Conservation (phyloP, 2,329 filamentous ascomycete species). For the Colletotrichum horii region DNA sequence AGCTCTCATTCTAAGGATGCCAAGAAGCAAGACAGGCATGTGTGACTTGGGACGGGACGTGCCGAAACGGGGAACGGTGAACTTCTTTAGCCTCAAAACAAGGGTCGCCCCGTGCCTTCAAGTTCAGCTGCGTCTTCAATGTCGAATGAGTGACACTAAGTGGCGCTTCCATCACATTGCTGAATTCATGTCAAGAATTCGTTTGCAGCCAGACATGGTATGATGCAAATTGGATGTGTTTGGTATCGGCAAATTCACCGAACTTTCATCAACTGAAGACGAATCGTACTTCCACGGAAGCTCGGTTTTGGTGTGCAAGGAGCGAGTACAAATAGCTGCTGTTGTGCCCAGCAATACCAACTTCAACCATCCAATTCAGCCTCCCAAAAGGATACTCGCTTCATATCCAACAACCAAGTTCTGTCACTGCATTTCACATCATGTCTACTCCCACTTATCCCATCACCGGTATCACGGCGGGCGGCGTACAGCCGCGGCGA, state of each 20-base stretch:
- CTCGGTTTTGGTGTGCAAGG: neutral
- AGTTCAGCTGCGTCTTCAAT: neutral
- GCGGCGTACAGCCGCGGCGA: too few relatives aligned
- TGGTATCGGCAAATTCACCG: neutral
- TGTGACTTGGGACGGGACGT: neutral
- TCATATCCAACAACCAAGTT: too few relatives aligned
- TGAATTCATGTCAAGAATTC: neutral
- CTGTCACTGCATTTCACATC: too few relatives aligned
- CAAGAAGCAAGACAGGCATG: too few relatives aligned
- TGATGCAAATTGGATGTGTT: neutral
- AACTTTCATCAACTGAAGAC: neutral
- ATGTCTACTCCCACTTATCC: too few relatives aligned
- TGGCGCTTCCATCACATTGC: neutral
- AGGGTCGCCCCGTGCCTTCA: neutral
- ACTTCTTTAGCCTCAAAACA: neutral
- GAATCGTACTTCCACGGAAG: neutral
- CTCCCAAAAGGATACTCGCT: too few relatives aligned
- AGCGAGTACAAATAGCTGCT: too few relatives aligned
- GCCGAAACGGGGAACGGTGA: neutral
- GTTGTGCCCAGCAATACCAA: too few relatives aligned
- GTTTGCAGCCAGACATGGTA: neutral
- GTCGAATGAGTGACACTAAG: neutral
- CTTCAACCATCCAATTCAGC: too few relatives aligned
- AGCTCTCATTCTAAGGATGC: too few relatives aligned
- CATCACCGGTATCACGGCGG: too few relatives aligned